phyloP scores from a whole-genome alignment of 305 asterid genomes.

The Fraxinus angustifolia region DNA sequence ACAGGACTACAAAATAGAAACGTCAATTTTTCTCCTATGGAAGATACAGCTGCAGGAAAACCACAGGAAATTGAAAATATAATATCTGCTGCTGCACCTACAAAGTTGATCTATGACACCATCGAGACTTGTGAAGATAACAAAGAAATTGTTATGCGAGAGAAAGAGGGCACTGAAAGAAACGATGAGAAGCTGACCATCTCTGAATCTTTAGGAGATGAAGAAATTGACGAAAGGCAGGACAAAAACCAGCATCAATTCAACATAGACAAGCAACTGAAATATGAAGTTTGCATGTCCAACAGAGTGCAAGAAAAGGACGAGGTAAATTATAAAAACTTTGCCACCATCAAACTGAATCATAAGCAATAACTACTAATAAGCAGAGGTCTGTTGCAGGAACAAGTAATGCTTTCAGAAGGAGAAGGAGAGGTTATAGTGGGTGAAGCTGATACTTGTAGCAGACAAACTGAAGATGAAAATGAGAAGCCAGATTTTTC shows the following conservation, averaged over 20 bases:
- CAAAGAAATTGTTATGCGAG: slow-evolving; percentile 11
- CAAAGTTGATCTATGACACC: slow-evolving; percentile 6
- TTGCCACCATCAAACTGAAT: slow-evolving; percentile 12
- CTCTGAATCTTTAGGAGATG: slow-evolving; percentile 20
- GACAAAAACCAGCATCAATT: slow-evolving; percentile 12
- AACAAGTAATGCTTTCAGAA: slow-evolving; percentile 21
- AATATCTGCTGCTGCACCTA: slow-evolving; percentile 17
- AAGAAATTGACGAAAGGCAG: slow-evolving; percentile 26
- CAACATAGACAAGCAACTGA: background rate
- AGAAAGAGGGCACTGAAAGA: slow-evolving; percentile 17
- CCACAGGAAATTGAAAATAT: slow-evolving; percentile 16
- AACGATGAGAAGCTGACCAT: slow-evolving; percentile 15
- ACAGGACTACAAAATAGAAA: slow-evolving; percentile 22
- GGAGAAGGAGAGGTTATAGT: slow-evolving; percentile 24
- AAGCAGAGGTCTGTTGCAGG: slow-evolving; percentile 32
- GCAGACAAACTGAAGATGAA: slow-evolving; percentile 27
- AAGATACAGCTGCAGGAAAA: slow-evolving; percentile 16
- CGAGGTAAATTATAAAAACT: slow-evolving; percentile 33
- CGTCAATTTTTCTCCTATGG: slow-evolving; percentile 3
- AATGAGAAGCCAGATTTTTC: slow-evolving; percentile 23
- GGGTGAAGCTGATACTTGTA: slow-evolving; percentile 16
- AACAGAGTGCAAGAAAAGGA: slow-evolving; percentile 25
- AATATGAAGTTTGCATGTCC: slow-evolving; percentile 23
- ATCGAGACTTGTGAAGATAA: slow-evolving; percentile 18
- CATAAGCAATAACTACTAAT: slow-evolving; percentile 14